phyloP scores from a whole-genome alignment of 768 basidiomycete genomes.

The Lactarius quietus region DNA sequence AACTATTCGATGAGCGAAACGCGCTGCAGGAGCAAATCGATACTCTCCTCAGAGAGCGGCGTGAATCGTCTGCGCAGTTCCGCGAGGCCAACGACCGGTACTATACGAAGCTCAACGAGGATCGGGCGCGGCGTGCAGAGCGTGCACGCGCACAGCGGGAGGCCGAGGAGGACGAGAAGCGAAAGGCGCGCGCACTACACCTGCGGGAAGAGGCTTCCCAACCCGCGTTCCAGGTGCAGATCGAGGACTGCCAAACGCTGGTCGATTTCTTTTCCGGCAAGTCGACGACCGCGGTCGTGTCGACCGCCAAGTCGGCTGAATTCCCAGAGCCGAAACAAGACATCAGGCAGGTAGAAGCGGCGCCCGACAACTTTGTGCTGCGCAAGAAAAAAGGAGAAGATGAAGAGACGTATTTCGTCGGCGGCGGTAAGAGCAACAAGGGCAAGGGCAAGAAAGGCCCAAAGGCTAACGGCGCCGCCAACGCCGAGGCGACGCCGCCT shows the following conservation, averaged over 20 bases:
- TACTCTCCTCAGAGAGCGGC: constrained; percentile 68
- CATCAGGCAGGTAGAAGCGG: constrained; percentile 74
- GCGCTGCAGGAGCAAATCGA: constrained; percentile 65
- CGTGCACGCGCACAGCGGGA: constrained; percentile 68
- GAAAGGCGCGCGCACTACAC: constrained; percentile 71
- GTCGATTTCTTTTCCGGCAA: constrained; percentile 82
- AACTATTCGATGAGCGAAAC: constrained; percentile 86
- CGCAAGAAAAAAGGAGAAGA: constrained; percentile 94
- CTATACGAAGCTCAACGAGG: constrained; percentile 84
- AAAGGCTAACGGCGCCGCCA: constrained; percentile 29
- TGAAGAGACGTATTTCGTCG: constrained; percentile 77
- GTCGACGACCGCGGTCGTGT: constrained; percentile 45
- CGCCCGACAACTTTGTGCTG: constrained; percentile 62
- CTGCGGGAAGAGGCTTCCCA: constrained; percentile 86
- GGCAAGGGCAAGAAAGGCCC: constrained; percentile 59
- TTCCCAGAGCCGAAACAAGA: constrained; percentile 78
- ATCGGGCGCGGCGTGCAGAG: constrained; percentile 80
- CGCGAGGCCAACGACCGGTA: constrained; percentile 82
- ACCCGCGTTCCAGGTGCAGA: constrained; percentile 89
- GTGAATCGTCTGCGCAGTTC: constrained; percentile 64
- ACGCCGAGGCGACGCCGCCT: constrained; percentile 39
- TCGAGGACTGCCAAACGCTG: constrained; percentile 95
- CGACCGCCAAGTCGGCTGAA: constrained; percentile 39
- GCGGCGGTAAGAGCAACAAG: constrained; percentile 57
- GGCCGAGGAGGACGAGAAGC: constrained; percentile 75